Evolutionary conservation across 1,139 yeast genomes (phyloP).

Genomic region (Candida sanyaensis): DNA sequence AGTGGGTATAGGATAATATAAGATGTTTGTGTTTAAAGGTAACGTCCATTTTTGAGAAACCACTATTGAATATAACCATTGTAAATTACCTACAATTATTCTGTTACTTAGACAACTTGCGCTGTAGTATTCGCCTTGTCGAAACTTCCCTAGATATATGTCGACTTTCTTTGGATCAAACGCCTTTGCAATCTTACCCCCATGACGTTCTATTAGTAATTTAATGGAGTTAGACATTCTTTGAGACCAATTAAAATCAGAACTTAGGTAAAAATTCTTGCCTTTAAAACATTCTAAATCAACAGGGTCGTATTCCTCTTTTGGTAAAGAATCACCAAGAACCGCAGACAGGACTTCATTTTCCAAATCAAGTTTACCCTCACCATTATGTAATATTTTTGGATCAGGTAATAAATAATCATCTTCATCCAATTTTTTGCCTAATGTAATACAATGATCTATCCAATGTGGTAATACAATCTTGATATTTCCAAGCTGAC

Average conservation of each 20-base stretch:
- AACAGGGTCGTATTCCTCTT: conserved; percentile 4
- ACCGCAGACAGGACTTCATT: conserved; percentile 14
- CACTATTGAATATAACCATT: conserved; percentile 74
- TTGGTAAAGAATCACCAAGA: conserved; percentile 13
- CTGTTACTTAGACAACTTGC: conserved; percentile 25
- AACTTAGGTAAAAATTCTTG: conserved; percentile 31
- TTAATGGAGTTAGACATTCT: conserved; percentile 26
- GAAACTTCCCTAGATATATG: conserved; percentile 65
- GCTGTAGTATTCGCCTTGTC: conserved; percentile 54
- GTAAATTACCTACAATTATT: conserved; percentile 61
- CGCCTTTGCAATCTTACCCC: conserved; percentile 27
- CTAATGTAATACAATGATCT: conserved; percentile 62
- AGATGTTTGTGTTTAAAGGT: conserved; percentile 56
- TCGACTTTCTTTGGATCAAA: conserved; percentile 37
- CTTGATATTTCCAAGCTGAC: conserved; percentile 33
- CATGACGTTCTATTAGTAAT: conserved; percentile 30
- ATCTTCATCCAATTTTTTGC: conserved; percentile 51
- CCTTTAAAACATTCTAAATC: conserved; percentile 18
- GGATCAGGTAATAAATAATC: conserved; percentile 50
- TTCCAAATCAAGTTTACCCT: conserved; percentile 2
- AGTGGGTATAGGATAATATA: conserved; percentile 72
- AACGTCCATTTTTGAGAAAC: conserved; percentile 55
- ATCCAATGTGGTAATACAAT: conserved; percentile 80
- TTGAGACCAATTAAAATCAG: conserved; percentile 37
- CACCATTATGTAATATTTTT: conserved; percentile 13